Percentiles rank a stretch among this genome's conserved stretches.
phyloP scores from a whole-genome alignment of 208 protist species.

The Porcisia hertigi region DNA sequence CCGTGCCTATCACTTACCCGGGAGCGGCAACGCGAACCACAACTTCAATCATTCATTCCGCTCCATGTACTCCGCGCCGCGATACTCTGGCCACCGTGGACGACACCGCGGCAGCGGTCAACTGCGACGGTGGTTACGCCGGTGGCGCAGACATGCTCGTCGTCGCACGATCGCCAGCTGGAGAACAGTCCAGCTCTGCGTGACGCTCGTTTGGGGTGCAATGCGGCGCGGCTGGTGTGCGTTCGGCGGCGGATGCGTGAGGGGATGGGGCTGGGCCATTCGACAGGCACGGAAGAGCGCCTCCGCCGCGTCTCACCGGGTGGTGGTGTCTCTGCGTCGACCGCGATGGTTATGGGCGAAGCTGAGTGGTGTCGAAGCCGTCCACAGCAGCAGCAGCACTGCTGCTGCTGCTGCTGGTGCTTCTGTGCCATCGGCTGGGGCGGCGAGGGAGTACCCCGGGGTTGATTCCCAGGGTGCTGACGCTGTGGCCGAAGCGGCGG shows the following conservation, averaged over 20 bases:
- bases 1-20: background rate
- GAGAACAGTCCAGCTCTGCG: background rate
- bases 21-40: background rate
- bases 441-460: background rate
- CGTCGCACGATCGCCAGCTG: slow-evolving; percentile 4
- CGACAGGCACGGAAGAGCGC: background rate
- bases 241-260: background rate
- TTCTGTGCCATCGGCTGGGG: background rate
- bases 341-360: background rate
- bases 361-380: background rate
- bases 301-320: background rate
- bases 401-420: background rate
- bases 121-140: slow-evolving; percentile 11
- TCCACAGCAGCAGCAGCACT: too few species aligned
- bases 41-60: slow-evolving; percentile 10
- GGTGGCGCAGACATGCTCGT: slow-evolving; percentile 21
- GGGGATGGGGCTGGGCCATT: background rate
- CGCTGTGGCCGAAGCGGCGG: background rate
- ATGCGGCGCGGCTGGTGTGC: background rate
- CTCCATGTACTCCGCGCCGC: slow-evolving; percentile 13
- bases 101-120: background rate
- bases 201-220: too few species aligned
- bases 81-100: background rate
- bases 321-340: background rate
- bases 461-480: background rate